A percentile compares a stretch with the other conserved stretches of the same genome.
Evolutionary conservation across 2,329 filamentous ascomycete species (phyloP).

Genomic region (Allantophomopsis cytisporea): DNA sequence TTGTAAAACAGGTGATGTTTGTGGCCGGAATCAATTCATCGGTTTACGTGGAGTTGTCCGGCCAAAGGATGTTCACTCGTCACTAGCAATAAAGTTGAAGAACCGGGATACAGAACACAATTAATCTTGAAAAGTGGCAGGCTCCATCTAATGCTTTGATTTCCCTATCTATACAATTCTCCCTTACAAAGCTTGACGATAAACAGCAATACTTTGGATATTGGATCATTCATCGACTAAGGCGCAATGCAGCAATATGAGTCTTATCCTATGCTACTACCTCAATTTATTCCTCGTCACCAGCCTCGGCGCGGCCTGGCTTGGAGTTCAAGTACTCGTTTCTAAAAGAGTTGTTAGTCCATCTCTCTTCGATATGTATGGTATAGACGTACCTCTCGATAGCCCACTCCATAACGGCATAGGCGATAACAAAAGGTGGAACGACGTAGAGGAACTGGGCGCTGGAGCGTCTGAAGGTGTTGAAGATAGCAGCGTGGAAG

Average conservation of each 20-base stretch:
- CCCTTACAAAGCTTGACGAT: conserved; percentile 4
- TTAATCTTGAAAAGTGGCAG: too few relatives aligned
- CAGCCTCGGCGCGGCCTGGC: conserved; percentile 45
- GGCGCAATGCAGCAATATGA: conserved; percentile 13
- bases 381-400: conserved; percentile 60
- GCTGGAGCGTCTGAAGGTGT: conserved; percentile 78
- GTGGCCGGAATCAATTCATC: too few relatives aligned
- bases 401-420: conserved; percentile 83
- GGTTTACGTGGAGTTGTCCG: too few relatives aligned
- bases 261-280: conserved; percentile 4
- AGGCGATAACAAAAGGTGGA: conserved; percentile 65
- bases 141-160: too few relatives aligned
- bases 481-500: conserved; percentile 78
- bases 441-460: conserved; percentile 81
- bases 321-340: conserved; percentile 77
- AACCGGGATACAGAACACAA: too few relatives aligned
- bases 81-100: too few relatives aligned
- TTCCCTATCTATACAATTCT: conserved; percentile 4
- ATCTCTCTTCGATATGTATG: neutral
- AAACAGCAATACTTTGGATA: conserved; percentile 3
- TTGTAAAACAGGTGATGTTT: too few relatives aligned
- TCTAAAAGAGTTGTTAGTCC: conserved; percentile 25
- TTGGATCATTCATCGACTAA: conserved; percentile 5
- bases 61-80: too few relatives aligned
- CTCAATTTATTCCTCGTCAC: conserved; percentile 22